These are phyloP conservation scores for Ceratocystis destructans DNA, from an alignment of 2,329 filamentous ascomycete species.

Conservation along the genomic window DNA sequence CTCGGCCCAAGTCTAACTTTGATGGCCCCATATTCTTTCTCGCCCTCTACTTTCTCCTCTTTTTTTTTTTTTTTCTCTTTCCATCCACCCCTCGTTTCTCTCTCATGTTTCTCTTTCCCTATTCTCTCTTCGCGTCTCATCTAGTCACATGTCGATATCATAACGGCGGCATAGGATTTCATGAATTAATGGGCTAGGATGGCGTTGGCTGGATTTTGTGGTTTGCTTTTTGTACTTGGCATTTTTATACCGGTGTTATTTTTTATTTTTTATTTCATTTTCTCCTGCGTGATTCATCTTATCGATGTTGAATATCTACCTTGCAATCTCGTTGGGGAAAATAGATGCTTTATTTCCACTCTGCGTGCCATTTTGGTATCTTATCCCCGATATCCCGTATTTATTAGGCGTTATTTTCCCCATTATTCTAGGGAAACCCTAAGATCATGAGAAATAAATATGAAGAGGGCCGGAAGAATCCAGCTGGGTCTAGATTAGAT, in stretches of 20 bases:
- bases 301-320: not conserved
- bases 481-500: no score
- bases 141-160: conserved; percentile 10
- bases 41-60: not conserved
- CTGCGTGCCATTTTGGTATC: not conserved
- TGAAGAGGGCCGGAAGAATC: no score
- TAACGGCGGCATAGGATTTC: conserved; percentile 7
- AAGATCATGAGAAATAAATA: no score
- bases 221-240: not conserved
- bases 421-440: no score
- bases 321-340: not conserved
- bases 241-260: conserved; percentile 7
- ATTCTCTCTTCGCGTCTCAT: conserved; percentile 8
- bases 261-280: not conserved
- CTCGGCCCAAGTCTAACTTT: no score
- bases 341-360: not conserved
- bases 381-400: not conserved
- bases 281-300: not conserved
- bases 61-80: not conserved
- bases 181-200: conserved; percentile 12
- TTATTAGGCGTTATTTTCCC: not conserved
- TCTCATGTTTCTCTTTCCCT: not conserved
- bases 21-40: no score
- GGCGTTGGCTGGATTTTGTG: conserved; percentile 13
- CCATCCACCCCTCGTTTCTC: not conserved